These are phyloP conservation scores for Leptographium galeiforme DNA, from an alignment of 2,329 filamentous ascomycete species.

Conservation along the genomic window DNA sequence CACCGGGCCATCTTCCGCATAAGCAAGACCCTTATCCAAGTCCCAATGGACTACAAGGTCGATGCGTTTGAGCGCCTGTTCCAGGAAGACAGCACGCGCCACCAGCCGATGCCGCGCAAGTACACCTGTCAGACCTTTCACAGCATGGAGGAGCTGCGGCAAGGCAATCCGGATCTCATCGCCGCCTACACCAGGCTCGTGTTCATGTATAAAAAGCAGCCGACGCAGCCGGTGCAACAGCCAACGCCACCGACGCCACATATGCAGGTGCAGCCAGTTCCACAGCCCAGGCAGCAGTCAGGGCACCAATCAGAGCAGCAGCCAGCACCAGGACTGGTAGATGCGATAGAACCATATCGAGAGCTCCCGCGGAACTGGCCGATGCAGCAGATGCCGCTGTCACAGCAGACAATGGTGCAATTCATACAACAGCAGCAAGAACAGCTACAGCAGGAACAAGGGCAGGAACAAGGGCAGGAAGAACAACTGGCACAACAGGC, in stretches of 20 bases:
- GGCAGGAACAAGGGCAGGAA: not conserved
- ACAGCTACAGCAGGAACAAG: not conserved
- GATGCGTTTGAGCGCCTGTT: slow-evolving; percentile 13
- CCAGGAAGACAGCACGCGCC: slow-evolving; percentile 10
- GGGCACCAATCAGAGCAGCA: too few relatives aligned
- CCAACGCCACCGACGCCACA: not conserved
- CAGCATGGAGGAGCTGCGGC: not conserved
- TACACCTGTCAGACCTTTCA: not conserved
- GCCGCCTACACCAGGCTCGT: not conserved
- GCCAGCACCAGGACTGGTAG: too few relatives aligned
- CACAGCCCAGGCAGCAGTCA: not conserved
- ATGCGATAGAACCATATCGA: too few relatives aligned
- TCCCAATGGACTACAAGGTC: slow-evolving; percentile 10
- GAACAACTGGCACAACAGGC: not conserved
- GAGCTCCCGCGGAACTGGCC: too few relatives aligned
- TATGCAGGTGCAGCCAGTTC: not conserved
- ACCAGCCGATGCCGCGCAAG: not conserved
- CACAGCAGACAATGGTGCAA: not conserved
- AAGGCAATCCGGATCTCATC: not conserved
- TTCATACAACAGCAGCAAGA: not conserved
- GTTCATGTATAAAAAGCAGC: not conserved
- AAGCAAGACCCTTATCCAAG: slow-evolving; percentile 14
- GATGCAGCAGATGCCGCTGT: not conserved
- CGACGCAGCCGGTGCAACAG: slow-evolving; percentile 1
- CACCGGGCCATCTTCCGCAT: slow-evolving; percentile 19